Evolutionary conservation across 2,329 filamentous ascomycete genomes (phyloP), one percentile per base, ranked within the genome.

Genomic region (Colletotrichum sp.): DNA sequence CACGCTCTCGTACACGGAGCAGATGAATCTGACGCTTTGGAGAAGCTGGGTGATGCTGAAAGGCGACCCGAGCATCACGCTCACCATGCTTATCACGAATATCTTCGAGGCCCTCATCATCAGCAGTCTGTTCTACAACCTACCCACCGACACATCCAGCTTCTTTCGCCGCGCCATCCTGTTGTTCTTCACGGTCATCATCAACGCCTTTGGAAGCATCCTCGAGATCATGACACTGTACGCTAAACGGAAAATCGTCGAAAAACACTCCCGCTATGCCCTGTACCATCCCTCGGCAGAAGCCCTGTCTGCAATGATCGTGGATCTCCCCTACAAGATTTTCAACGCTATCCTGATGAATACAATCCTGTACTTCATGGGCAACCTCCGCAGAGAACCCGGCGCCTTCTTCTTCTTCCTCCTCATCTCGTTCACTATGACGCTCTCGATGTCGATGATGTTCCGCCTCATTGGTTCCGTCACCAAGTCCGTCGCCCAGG

Each of bases 391-490:
- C 24, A 86, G 92, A 67, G 88, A 89, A 74, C 86, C 92, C 2
- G 90, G 89, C 12, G 82, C 89, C 1, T 94, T 93, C 85, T 94
- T 94, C 84, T 90, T 92, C 80, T 94, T 92, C 85, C 83, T 92
- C 43, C 83, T 94, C 39, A 87, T 93, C 78, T 90, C 89, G 3
- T 91, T 93, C 81, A 82, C 87, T 36, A 87, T 89, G 12, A 92
- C 90, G 0, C 80, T 94, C 77, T 87, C 88, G 66, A 93, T 94
- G 91, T 92, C 90, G 28, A 93, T 93, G 88, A 85, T 93, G 74
- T 94, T 94, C 87, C 88, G 92, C 1, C 70, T 78, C 26, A 77
- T 78, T 6, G 76, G 71, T 0, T 78, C 76, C 89, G 61, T 86
- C 5, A 88, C 88, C 2, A 87, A 87, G 67, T 89, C 88, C 1